Evolutionary conservation across 2,329 filamentous ascomycete genomes (phyloP).

Genomic region (Botrytis hyacinthi): DNA sequence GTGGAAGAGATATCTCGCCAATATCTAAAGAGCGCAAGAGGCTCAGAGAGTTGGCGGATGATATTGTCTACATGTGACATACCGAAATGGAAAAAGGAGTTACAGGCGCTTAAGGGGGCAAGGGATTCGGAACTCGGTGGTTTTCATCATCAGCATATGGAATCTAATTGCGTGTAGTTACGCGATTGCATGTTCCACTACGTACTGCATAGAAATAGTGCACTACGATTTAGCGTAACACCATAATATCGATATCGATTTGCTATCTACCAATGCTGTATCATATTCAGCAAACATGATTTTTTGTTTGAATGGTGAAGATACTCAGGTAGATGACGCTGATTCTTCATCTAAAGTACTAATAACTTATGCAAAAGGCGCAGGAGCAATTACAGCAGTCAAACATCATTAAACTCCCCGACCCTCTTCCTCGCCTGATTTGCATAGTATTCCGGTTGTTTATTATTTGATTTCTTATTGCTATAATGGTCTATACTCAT

Average conservation of each 20-base stretch:
- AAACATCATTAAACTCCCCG: background rate
- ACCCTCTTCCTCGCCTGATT: background rate
- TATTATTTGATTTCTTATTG: background rate
- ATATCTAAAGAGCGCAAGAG: background rate
- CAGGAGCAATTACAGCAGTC: background rate
- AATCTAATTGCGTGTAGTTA: background rate
- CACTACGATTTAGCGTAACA: background rate
- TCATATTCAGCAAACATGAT: no score
- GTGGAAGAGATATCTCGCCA: background rate
- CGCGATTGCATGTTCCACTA: background rate
- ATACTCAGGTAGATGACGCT: background rate
- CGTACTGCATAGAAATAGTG: background rate
- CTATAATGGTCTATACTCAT: slow-evolving; percentile 47
- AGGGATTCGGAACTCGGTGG: background rate
- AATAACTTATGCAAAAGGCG: no score
- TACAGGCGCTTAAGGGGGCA: background rate
- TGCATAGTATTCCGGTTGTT: background rate
- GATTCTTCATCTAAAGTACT: background rate
- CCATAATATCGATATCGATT: background rate
- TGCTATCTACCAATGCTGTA: background rate
- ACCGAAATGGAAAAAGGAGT: background rate
- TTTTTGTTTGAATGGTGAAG: background rate
- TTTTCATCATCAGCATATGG: background rate
- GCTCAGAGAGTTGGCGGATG: background rate
- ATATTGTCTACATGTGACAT: background rate